Conservation (phyloP, 805 yeast genomes). For the Sugiyamaella floridensis region DNA sequence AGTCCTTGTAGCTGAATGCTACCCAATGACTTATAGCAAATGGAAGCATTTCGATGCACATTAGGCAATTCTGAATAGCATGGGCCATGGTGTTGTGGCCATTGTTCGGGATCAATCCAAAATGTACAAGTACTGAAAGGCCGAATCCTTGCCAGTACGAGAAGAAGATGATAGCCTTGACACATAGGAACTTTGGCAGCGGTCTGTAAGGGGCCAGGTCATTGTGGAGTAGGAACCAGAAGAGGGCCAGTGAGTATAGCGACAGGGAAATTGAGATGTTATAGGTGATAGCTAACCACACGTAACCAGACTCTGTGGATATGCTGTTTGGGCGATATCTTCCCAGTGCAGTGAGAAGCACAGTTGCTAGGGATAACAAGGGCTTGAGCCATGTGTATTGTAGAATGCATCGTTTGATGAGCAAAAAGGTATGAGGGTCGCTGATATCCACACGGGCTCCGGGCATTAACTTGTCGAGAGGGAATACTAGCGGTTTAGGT, state of each 20-base stretch:
- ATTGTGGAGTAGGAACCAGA: slow-evolving; percentile 82
- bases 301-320: slow-evolving; percentile 42
- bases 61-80: slow-evolving; percentile 65
- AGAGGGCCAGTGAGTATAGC: slow-evolving; percentile 75
- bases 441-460: slow-evolving; percentile 66
- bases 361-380: slow-evolving; percentile 52
- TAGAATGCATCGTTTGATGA: slow-evolving; percentile 74
- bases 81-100: slow-evolving; percentile 38
- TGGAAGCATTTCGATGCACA: slow-evolving; percentile 77
- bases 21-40: slow-evolving; percentile 86
- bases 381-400: slow-evolving; percentile 97
- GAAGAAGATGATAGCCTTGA: slow-evolving; percentile 89
- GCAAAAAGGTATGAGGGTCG: slow-evolving; percentile 73
- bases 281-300: slow-evolving; percentile 65
- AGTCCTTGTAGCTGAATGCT: slow-evolving; percentile 76
- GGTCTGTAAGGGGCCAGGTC: slow-evolving; percentile 80
- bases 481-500: slow-evolving; percentile 61
- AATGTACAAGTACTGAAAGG: slow-evolving; percentile 37
- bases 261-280: slow-evolving; percentile 77
- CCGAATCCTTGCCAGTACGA: slow-evolving; percentile 93
- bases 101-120: slow-evolving; percentile 29
- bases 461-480: slow-evolving; percentile 36
- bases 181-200: slow-evolving; percentile 87
- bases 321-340: slow-evolving; percentile 47
- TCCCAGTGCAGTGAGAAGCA: slow-evolving; percentile 42